Evolutionary conservation across 163 green algal genomes (phyloP).

Genomic region (Scenedesmus sp.): DNA sequence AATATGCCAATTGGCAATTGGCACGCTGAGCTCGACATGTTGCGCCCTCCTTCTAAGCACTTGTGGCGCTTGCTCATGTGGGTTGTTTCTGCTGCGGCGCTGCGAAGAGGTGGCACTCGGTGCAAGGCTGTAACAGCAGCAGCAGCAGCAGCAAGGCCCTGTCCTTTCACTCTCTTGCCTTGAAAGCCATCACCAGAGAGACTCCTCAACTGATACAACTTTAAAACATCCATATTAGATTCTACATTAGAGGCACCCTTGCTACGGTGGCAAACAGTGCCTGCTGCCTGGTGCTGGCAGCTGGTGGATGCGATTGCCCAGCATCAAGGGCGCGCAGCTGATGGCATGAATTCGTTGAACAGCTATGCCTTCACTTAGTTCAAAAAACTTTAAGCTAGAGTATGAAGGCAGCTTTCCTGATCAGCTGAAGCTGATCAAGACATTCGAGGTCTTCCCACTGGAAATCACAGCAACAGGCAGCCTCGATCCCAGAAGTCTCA

Average conservation of each 20-base stretch:
- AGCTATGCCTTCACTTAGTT: slow-evolving; percentile 24
- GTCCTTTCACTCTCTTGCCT: no score
- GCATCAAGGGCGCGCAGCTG: no score
- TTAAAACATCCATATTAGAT: no score
- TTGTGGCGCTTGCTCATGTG: no score
- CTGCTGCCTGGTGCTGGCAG: background rate
- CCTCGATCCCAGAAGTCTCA: slow-evolving; percentile 24
- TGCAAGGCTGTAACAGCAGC: background rate
- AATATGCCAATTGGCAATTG: no score
- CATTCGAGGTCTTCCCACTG: slow-evolving; percentile 15
- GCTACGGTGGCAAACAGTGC: background rate
- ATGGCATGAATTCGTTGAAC: no score
- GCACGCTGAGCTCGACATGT: no score
- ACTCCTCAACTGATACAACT: background rate
- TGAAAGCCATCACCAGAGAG: no score
- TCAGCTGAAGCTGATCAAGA: slow-evolving; percentile 54
- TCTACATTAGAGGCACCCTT: no score
- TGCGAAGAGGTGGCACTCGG: background rate
- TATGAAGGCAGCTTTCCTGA: slow-evolving; percentile 42
- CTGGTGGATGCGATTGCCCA: background rate
- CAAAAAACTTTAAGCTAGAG: slow-evolving; percentile 12
- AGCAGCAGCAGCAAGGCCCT: slow-evolving; percentile 2
- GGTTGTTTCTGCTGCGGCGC: background rate
- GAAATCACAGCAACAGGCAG: slow-evolving; percentile 44
- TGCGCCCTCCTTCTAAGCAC: no score